Evolutionary conservation across 1,284 basidiomycete genomes (phyloP).

Genomic region (Sporisorium scitamineum): DNA sequence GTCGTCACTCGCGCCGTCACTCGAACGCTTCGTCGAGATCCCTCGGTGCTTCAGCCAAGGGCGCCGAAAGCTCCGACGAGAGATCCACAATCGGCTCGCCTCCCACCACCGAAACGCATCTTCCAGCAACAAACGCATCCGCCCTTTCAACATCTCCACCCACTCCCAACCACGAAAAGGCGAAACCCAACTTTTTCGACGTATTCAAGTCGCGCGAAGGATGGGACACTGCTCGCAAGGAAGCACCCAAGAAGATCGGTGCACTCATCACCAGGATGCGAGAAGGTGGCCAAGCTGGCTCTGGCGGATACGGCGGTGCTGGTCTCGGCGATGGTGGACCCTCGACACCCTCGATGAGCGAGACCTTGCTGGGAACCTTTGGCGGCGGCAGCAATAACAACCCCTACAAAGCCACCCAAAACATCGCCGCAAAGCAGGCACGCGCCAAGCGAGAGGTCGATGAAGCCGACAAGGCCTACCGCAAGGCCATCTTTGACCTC

Average conservation of each 20-base stretch:
- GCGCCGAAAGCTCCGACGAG: constrained; percentile 32
- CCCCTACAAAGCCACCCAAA: constrained; percentile 48
- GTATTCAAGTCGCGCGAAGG: constrained; percentile 61
- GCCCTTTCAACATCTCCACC: constrained; percentile 25
- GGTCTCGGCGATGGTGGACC: constrained; percentile 16
- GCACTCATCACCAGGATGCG: constrained; percentile 65
- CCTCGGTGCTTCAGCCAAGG: constrained; percentile 14
- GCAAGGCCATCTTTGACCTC: constrained; percentile 89
- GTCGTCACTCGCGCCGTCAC: constrained; percentile 29
- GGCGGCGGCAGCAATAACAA: constrained; percentile 36
- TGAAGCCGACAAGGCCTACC: constrained; percentile 85
- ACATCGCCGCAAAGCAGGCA: constrained; percentile 58
- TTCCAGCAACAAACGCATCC: constrained; percentile 4
- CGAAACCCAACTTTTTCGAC: constrained; percentile 56
- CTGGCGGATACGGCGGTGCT: constrained; percentile 7
- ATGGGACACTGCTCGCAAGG: constrained; percentile 63
- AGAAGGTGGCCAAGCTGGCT: constrained; percentile 45
- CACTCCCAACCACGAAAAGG: constrained; percentile 31
- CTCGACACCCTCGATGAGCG: constrained; percentile 30
- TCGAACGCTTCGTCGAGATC: constrained; percentile 34
- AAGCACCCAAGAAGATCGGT: constrained; percentile 66
- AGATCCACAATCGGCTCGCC: constrained; percentile 36
- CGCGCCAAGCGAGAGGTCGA: constrained; percentile 63
- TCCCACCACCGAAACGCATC: constrained; percentile 16
- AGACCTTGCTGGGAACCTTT: constrained; percentile 30